Conservation (phyloP, 2,329 filamentous ascomycete species). For the Simplicillium sp. region DNA sequence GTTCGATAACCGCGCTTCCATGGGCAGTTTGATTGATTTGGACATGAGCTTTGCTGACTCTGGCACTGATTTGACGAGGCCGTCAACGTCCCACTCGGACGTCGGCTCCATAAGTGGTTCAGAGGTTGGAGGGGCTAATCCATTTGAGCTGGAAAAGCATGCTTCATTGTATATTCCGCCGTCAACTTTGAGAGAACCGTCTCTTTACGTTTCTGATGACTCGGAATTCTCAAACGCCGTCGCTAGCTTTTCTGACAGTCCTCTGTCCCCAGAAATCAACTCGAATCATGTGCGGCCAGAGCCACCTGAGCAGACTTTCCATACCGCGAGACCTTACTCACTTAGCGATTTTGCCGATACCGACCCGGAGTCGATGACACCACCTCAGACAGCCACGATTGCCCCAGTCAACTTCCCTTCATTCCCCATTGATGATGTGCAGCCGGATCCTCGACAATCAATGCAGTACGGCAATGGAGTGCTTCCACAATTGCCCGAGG, state of each 20-base stretch:
- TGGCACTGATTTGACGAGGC: constrained; percentile 39
- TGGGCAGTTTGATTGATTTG: constrained; percentile 41
- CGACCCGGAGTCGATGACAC: constrained; percentile 23
- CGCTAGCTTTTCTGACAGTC: constrained; percentile 19
- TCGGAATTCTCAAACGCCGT: constrained; percentile 35
- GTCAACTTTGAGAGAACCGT: constrained; percentile 38
- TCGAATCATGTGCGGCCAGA: too few species aligned
- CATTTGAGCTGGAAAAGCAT: constrained; percentile 56
- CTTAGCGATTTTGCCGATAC: constrained; percentile 30
- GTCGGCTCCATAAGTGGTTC: constrained; percentile 46
- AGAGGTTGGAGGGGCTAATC: constrained; percentile 43
- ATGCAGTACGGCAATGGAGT: constrained; percentile 10
- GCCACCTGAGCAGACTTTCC: neutral
- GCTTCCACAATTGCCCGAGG: constrained; percentile 27
- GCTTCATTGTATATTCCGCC: constrained; percentile 41
- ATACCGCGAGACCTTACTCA: constrained; percentile 21
- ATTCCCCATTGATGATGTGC: constrained; percentile 11
- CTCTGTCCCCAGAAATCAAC: constrained; percentile 18
- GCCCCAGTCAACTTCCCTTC: constrained; percentile 10
- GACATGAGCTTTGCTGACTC: constrained; percentile 46
- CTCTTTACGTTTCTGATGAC: constrained; percentile 53
- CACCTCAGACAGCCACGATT: constrained; percentile 19
- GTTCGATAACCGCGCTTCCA: constrained; percentile 29
- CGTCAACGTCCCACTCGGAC: constrained; percentile 52
- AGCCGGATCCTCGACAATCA: constrained; percentile 10